Evolutionary conservation across 345 rosid species (phyloP).

Genomic region (Diplotaxis tenuifolia): DNA sequence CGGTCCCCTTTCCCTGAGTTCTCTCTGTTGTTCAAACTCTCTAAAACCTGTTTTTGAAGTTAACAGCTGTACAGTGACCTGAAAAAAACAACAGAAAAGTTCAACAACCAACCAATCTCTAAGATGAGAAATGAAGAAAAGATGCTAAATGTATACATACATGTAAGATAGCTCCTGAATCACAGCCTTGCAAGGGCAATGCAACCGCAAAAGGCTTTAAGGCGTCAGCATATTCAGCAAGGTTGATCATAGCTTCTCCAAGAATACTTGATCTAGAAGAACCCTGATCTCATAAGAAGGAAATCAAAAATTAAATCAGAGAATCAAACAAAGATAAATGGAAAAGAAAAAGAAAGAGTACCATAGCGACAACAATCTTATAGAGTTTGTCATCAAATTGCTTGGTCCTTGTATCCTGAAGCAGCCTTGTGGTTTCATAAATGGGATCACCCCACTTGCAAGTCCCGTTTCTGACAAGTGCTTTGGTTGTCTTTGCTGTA

Average conservation of each 20-base stretch:
- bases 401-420: slow-evolving; percentile 75
- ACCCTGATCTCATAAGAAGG: slow-evolving; percentile 55
- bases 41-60: slow-evolving; percentile 99
- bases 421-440: slow-evolving; percentile 93
- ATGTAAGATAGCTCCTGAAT: slow-evolving; percentile 86
- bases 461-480: slow-evolving; percentile 89
- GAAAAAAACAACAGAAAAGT: slow-evolving; percentile 25
- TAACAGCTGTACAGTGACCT: slow-evolving; percentile 92
- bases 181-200: slow-evolving; percentile 80
- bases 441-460: slow-evolving; percentile 99
- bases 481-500: slow-evolving; percentile 88
- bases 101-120: slow-evolving; percentile 23
- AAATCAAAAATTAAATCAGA: slow-evolving; percentile 18
- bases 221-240: slow-evolving; percentile 92
- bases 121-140: slow-evolving; percentile 13
- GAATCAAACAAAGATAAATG: background rate
- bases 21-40: slow-evolving; percentile 98
- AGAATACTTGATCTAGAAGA: slow-evolving; percentile 86
- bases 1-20: slow-evolving; percentile 78
- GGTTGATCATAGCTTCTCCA: slow-evolving; percentile 90
- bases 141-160: slow-evolving; percentile 53
- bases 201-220: slow-evolving; percentile 62
- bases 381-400: slow-evolving; percentile 80
- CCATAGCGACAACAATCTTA: slow-evolving; percentile 86
- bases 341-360: slow-evolving; percentile 28